Evolutionary conservation across 2,329 filamentous ascomycete genomes (phyloP), one percentile per base, ranked within the genome.

Genomic region (Colletotrichum falcatum): DNA sequence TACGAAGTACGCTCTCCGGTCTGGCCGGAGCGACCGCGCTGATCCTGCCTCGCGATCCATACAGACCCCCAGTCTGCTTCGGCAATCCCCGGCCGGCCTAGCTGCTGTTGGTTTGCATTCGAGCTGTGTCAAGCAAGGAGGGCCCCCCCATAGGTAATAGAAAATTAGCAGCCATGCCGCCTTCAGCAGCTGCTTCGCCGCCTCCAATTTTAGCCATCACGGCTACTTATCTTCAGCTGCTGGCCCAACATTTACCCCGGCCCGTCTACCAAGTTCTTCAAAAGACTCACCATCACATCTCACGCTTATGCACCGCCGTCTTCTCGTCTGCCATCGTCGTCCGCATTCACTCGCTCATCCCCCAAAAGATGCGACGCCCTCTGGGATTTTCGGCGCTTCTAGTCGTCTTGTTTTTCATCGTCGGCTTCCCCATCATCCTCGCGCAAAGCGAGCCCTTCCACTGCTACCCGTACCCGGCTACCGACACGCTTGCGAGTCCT

Each of bases 401-500:
- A 4, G 35, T 61, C 28, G 49, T 48, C 9, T 18, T 65, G 0
- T 67, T 72, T 30, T 59, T 72, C 26, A 35, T 71, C 1, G 28
- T 72, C 23, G 71, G 67, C 26, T 28, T 71, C 37, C 71, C 71
- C 35, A 30, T 67, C 33, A 66, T 71, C 18, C 60, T 64, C n/a
- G 67, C 71, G 11, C 62, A 72, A 30, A 55, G 70, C 28, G 44
- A 70, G 18, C 66, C 71, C 20, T 72, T 72, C 59, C 71, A 72
- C 42, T 72, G 71, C 63, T 71, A 64, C 28, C 67, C 71, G 9
- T 72, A 67, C 54, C 67, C 62, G 37, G 42, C 62, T 33, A 28
- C 53, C 46, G 62, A 71, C 30, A 39, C 51, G 28, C 63, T 71
- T 42, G 39, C 61, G n/a, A 62, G 60, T 42, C 62, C 58, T 2